Conservation (phyloP, 805 yeast genomes). For the Ogataea glucozyma region DNA sequence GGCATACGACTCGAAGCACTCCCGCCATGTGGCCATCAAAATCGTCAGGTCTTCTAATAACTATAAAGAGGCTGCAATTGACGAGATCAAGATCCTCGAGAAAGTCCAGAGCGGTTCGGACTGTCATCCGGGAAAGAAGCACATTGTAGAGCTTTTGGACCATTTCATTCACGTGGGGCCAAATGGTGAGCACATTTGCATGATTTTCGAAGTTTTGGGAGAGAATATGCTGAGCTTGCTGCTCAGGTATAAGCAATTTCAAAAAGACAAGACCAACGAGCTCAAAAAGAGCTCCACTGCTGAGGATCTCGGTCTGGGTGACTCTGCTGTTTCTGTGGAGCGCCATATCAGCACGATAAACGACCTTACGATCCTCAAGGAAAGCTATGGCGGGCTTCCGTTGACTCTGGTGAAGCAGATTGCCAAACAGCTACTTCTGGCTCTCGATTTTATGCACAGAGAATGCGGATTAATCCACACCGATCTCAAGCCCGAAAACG, state of each 20-base stretch:
- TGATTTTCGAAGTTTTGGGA: constrained; percentile 67
- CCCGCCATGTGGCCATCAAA: constrained; percentile 59
- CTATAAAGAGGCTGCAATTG: constrained; percentile 64
- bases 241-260: constrained; percentile 46
- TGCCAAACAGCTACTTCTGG: constrained; percentile 53
- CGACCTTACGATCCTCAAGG: constrained; percentile 38
- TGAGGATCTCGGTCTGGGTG: constrained; percentile 6
- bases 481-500: constrained; percentile 76
- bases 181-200: constrained; percentile 62
- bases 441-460: constrained; percentile 58
- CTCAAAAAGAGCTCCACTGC: constrained; percentile 19
- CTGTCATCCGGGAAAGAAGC: constrained; percentile 50
- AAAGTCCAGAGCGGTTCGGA: constrained; percentile 32
- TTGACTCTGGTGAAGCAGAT: constrained; percentile 54
- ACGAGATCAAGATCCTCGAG: constrained; percentile 56
- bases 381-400: constrained; percentile 55
- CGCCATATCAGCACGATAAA: constrained; percentile 30
- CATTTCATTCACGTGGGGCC: constrained; percentile 60
- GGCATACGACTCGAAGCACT: constrained; percentile 42
- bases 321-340: constrained; percentile 16
- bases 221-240: constrained; percentile 56
- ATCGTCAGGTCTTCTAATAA: constrained; percentile 55
- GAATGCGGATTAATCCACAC: constrained; percentile 71
- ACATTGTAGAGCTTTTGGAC: constrained; percentile 54
- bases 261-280: constrained; percentile 33